Evolutionary conservation across 1,284 basidiomycete species (phyloP), one percentile per base, ranked within the genome.

Genomic region (Cerioporus squamosus): DNA sequence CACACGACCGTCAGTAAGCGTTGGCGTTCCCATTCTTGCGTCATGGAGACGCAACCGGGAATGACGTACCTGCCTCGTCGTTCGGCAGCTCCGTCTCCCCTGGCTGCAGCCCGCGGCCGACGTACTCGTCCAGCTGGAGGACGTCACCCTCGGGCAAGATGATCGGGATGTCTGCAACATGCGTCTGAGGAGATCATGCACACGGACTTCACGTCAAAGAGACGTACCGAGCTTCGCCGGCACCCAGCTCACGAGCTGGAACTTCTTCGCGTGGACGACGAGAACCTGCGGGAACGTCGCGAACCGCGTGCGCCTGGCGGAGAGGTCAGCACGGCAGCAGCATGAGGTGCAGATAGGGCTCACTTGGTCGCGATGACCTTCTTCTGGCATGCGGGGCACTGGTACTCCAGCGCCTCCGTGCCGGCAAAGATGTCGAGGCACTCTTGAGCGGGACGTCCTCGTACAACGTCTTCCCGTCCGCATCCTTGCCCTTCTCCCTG

Each of bases 171-270:
- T 97, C 94, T 95, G 64, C 20, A 51, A n/a, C 26, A 51, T 14
- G n/a, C 22, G 18, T 18, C 17, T 44, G 20, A 43, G 24, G 23
- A 8, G n/a, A 12, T 31, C n/a, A 9, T 52, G 14, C 3, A 12
- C 10, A n/a, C 17, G 24, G n/a, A 17, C 10, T 18, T 50, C 14
- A 10, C n/a, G 12, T 15, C 7, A 54, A 31, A 9, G 40, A 31
- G 17, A 54, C 66, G 33, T 59, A 94, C 93, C 92, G 36, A 98
- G 84, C 74, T 99, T 99, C 5, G 91, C 86, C 0, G 97, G 97
- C 3, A 99, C 94, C 97, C 97, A 99, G 69, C 96, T 96, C 53
- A 97, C 88, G 6, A 98, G 84, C 75, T 97, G 93, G 79, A 98
- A 98, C 68, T 97, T 96, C 68, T 93, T 94, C 53, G 95, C 90